Base-by-base conservation (phyloP, 108 stramenopile genomes). In the Skeletonema potamos region DNA sequence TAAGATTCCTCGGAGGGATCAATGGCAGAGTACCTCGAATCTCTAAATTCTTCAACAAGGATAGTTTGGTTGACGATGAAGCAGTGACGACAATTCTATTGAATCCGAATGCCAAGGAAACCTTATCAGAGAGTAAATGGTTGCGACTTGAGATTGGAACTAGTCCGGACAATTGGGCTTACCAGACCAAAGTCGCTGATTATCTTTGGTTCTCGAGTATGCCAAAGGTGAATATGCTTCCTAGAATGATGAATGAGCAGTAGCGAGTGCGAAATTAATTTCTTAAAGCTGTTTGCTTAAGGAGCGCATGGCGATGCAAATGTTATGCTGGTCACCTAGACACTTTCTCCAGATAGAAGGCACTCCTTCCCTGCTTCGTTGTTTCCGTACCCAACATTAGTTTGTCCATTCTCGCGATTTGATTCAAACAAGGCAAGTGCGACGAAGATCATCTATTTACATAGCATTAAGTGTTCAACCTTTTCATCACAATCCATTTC, bases 191-290 rank as follows among this genome's bases (percentile, higher is more conserved):
- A 68, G 79, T 94, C 18, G 85, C 92, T 2, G 92, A 94, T 64
- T 92, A 90, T 68, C 39, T 91, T 17, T 94, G 92, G 92, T 94
- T 94, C 56, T 88, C 87, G 26, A 76, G 62, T 30, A 84, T 87
- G 72, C 92, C 92, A n/a, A 94, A 94, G 64, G 92, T 94, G 27
- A 94, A 87, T 54, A 72, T 91, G 80, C 68, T 94, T 29, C 89
- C 90, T 17, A 74, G 92, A 41, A 69, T 94, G 69, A 94, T 94
- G 92, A 90, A 94, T 83, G 84, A 79, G 51, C 76, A 70, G 46
- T 77, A 68, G 22, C 17, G 1, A 36, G 10, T 36, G 34, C 4
- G 5, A 36, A 6, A 10, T 36, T 36, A 36, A 10, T 6, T 32
- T 32, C 4, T 10, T 36, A 10, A 36, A 36, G n/a, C n/a, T n/a